Evolutionary conservation across 331 rosid species (phyloP).

Genomic region (Saraca asoca): DNA sequence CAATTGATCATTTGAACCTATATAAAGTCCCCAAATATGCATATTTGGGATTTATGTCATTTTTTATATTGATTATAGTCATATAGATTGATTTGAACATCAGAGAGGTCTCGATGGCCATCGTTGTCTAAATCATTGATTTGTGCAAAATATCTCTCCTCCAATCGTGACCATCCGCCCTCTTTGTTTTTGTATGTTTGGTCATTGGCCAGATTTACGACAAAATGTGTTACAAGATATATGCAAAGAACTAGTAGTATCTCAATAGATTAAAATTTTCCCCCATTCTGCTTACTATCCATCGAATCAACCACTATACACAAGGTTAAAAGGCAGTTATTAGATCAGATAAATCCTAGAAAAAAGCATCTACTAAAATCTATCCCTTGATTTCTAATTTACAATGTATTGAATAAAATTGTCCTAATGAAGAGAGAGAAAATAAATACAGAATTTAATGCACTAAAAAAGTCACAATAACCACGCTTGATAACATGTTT

Average conservation of each 20-base stretch:
- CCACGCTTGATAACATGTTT: slow-evolving; percentile 72
- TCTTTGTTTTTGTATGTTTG: no score
- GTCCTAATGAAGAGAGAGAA: slow-evolving; percentile 6
- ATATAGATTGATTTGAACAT: no score
- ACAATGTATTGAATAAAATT: background rate
- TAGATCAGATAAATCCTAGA: background rate
- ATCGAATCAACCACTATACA: background rate
- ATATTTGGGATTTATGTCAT: no score
- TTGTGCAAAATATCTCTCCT: no score
- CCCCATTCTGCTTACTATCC: background rate
- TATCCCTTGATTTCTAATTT: slow-evolving; percentile 11
- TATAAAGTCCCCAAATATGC: no score
- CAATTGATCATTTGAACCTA: no score
- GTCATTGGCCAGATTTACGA: no score
- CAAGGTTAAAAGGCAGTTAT: background rate
- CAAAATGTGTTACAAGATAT: no score
- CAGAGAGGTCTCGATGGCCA: no score
- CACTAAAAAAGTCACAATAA: slow-evolving; percentile 29
- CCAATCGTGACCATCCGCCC: no score
- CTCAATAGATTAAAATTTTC: background rate
- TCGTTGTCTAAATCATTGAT: no score
- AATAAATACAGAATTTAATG: slow-evolving; percentile 21
- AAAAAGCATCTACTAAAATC: background rate
- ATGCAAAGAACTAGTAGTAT: background rate
- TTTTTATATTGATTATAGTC: no score